Percentiles rank a stretch among this genome's conserved stretches.
Evolutionary conservation across 768 basidiomycete species (phyloP).

Genomic region (Suillus brevipes): DNA sequence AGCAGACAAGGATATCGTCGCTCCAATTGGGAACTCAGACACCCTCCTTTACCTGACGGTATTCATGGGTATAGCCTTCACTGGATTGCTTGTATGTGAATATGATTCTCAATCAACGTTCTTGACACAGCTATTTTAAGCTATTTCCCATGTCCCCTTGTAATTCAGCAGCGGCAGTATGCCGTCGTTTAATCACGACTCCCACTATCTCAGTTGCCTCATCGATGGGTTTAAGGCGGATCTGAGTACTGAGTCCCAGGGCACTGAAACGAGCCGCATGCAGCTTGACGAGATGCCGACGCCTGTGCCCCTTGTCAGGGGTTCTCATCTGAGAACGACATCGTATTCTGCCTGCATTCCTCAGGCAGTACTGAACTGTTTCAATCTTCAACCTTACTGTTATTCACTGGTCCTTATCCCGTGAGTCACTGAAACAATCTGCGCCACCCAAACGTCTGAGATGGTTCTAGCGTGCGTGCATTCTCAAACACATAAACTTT

Average conservation of each 20-base stretch:
- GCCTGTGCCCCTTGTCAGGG: conserved; percentile 15
- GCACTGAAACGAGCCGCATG: conserved; percentile 1
- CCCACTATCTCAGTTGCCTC: conserved; percentile 29
- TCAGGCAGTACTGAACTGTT: conserved; percentile 50
- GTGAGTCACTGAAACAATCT: conserved; percentile 25
- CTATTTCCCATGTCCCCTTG: conserved; percentile 41
- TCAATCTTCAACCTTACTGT: conserved; percentile 32
- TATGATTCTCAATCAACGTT: background rate
- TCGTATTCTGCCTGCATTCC: conserved; percentile 44
- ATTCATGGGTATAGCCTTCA: conserved; percentile 37
- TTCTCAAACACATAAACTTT: conserved; percentile 12
- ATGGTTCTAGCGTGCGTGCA: conserved; percentile 9
- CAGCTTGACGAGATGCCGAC: conserved; percentile 18
- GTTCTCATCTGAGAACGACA: conserved; percentile 16
- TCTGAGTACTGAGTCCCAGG: conserved; percentile 17
- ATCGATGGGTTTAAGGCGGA: conserved; percentile 29
- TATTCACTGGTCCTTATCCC: conserved; percentile 35
- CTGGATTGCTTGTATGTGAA: conserved; percentile 37
- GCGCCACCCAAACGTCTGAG: background rate
- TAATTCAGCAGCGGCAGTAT: conserved; percentile 38
- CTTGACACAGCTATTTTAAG: conserved; percentile 18
- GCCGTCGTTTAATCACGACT: conserved; percentile 40
- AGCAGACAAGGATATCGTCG: conserved; percentile 36
- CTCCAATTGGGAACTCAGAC: conserved; percentile 39
- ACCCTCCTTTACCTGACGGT: conserved; percentile 44